These are phyloP conservation scores for Aquanectria penicillioides DNA, from an alignment of 2,329 filamentous ascomycete species.

Conservation along the genomic window DNA sequence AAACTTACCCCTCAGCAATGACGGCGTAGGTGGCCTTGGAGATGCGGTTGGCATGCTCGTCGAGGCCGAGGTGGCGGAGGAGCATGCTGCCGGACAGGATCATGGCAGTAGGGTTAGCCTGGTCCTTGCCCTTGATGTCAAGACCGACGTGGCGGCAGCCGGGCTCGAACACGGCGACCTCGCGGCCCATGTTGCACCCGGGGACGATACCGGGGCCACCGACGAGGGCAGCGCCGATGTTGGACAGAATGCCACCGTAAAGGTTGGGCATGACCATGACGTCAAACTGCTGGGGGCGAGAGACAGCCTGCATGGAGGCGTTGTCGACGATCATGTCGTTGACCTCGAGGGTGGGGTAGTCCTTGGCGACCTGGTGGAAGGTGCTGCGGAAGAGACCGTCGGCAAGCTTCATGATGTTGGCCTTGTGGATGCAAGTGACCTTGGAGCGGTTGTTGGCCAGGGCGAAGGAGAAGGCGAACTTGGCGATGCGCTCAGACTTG, in stretches of 20 bases:
- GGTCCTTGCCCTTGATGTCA: constrained; percentile 99
- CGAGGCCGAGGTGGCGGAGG: constrained; percentile 93
- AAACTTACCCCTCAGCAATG: constrained; percentile 87
- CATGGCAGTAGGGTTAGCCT: constrained; percentile 97
- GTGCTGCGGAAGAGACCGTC: constrained; percentile 99
- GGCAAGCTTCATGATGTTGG: constrained; percentile 99
- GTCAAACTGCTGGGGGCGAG: constrained; percentile 96
- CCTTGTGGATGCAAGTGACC: constrained; percentile 99
- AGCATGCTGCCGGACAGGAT: constrained; percentile 97
- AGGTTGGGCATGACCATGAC: constrained; percentile 99
- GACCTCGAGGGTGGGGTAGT: constrained; percentile 94
- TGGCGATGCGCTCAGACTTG: constrained; percentile 99
- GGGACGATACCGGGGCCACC: constrained; percentile 97
- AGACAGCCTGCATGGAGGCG: constrained; percentile 99
- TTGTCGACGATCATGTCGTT: constrained; percentile 99
- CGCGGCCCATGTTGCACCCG: constrained; percentile 99
- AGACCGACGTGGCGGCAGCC: constrained; percentile 99
- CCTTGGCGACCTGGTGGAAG: constrained; percentile 91
- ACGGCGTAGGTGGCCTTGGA: constrained; percentile 82
- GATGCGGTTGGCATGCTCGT: constrained; percentile 98
- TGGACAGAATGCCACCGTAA: constrained; percentile 98
- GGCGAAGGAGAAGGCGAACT: constrained; percentile 98
- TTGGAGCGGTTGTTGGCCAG: constrained; percentile 99
- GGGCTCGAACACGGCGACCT: constrained; percentile 98
- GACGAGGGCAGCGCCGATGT: constrained; percentile 96